Percentiles rank a stretch among this genome's conserved stretches.
phyloP scores from a whole-genome alignment of 345 rosid species.

The Eucalyptus guilfoylei region DNA sequence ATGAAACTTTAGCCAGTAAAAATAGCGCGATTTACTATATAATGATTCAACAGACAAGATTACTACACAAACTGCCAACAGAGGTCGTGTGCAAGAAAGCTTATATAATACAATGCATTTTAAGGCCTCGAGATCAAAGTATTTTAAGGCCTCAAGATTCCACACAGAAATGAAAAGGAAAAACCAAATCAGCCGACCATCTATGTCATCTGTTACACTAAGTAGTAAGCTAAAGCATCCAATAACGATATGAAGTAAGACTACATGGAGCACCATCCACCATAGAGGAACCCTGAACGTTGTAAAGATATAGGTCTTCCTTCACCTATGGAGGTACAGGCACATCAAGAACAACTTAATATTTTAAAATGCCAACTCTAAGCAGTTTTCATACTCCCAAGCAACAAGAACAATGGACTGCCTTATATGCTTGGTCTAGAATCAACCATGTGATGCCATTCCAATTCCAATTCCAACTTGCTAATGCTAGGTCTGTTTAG shows the following conservation, averaged over 20 bases:
- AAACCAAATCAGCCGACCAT: not conserved
- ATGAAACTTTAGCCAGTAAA: not conserved
- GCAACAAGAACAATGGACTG: not conserved
- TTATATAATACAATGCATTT: not conserved
- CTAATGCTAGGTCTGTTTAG: not conserved
- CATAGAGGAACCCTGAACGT: not conserved
- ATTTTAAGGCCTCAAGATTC: not conserved
- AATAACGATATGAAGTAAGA: not conserved
- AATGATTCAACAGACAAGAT: not conserved
- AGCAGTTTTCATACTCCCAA: not conserved
- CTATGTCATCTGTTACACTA: not conserved
- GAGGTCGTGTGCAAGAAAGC: not conserved
- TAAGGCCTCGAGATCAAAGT: not conserved
- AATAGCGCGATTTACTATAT: not conserved
- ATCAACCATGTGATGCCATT: not conserved
- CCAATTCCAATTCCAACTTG: not conserved
- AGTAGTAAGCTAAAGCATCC: not conserved
- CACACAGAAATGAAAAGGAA: not conserved
- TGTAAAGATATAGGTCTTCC: not conserved
- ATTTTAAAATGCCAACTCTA: not conserved
- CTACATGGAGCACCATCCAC: not conserved
- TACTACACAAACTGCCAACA: not conserved
- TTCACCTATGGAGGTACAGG: not conserved
- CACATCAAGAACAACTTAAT: not conserved
- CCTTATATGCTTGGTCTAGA: not conserved